Percentiles rank a stretch among this genome's conserved stretches.
Conservation (phyloP, 2,329 filamentous ascomycete species). For the Fusarium robinianum region DNA sequence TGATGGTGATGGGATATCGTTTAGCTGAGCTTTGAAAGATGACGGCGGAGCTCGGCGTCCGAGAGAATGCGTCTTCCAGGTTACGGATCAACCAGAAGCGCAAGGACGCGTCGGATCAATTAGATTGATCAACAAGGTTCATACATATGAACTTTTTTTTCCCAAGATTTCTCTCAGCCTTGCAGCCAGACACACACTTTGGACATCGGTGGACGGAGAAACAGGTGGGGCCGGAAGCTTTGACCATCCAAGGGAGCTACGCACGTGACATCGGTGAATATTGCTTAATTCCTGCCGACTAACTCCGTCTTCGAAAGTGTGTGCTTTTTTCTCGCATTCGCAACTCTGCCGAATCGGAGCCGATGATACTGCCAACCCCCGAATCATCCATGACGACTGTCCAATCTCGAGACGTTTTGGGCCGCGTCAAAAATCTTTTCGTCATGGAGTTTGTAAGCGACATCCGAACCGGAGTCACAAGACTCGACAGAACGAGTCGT, state of each 20-base stretch:
- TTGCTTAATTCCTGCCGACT: constrained; percentile 36
- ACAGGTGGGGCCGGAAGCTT: constrained; percentile 24
- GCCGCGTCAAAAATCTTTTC: constrained; percentile 2
- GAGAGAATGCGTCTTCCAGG: constrained; percentile 2
- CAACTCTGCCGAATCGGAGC: constrained; percentile 28
- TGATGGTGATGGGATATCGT: constrained; percentile 6
- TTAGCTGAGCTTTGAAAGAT: constrained; percentile 20
- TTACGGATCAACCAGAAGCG: too few species aligned
- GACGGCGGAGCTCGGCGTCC: constrained; percentile 10
- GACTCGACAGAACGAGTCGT: constrained; percentile 7
- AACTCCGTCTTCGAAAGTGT: constrained; percentile 25
- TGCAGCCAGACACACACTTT: constrained; percentile 22
- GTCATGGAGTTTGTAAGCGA: constrained; percentile 19
- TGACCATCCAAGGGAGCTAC: too few species aligned
- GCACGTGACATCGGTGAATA: constrained; percentile 24
- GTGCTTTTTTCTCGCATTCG: constrained; percentile 1
- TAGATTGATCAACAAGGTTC: too few species aligned
- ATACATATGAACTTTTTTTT: too few species aligned
- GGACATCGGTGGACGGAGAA: constrained; percentile 17
- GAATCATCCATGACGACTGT: not conserved
- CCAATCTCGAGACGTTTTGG: not conserved
- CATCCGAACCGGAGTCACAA: constrained; percentile 16
- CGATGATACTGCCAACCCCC: constrained; percentile 16
- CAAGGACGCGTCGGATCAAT: too few species aligned
- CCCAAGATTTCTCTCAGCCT: too few species aligned